These are phyloP conservation scores for Mucor piriformis DNA, from an alignment of 371 early-diverging fungal species.

Conservation along the genomic window DNA sequence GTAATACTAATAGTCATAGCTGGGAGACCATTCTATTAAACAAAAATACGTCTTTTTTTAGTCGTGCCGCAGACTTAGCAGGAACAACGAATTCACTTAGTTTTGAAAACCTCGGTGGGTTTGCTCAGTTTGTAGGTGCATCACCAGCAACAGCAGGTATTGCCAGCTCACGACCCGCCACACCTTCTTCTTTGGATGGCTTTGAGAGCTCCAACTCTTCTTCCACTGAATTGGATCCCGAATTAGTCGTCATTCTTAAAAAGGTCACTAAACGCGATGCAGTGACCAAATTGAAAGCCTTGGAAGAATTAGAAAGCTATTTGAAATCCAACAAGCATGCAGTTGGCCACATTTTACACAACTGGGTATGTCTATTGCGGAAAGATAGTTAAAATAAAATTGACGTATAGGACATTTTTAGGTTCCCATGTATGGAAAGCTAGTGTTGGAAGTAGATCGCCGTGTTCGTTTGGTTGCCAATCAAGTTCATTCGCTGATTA, in stretches of 20 bases:
- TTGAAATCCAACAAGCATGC: constrained; percentile 44
- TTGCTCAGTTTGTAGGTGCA: constrained; percentile 62
- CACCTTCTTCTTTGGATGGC: constrained; percentile 21
- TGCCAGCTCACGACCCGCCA: constrained; percentile 27
- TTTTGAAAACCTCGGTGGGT: constrained; percentile 62
- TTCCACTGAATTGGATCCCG: constrained; percentile 45
- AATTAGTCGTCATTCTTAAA: constrained; percentile 63
- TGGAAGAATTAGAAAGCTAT: constrained; percentile 65
- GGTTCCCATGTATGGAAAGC: constrained; percentile 50
- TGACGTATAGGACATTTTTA: constrained; percentile 31
- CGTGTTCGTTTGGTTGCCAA: constrained; percentile 60
- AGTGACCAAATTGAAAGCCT: constrained; percentile 70
- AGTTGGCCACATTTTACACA: constrained; percentile 27
- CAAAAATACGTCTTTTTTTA: constrained; percentile 17
- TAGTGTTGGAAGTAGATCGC: constrained; percentile 67
- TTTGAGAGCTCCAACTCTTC: constrained; percentile 22
- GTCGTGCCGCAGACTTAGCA: constrained; percentile 76
- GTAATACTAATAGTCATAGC: constrained; percentile 34
- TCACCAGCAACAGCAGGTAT: constrained; percentile 15
- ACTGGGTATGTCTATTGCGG: constrained; percentile 34
- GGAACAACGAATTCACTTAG: constrained; percentile 45
- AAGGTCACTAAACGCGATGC: constrained; percentile 68
- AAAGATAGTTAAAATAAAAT: neutral
- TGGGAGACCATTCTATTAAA: neutral
- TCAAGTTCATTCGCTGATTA: constrained; percentile 56